Base-by-base conservation (phyloP, 371 early-diverging fungal genomes). In the Mortierella sp. region DNA sequence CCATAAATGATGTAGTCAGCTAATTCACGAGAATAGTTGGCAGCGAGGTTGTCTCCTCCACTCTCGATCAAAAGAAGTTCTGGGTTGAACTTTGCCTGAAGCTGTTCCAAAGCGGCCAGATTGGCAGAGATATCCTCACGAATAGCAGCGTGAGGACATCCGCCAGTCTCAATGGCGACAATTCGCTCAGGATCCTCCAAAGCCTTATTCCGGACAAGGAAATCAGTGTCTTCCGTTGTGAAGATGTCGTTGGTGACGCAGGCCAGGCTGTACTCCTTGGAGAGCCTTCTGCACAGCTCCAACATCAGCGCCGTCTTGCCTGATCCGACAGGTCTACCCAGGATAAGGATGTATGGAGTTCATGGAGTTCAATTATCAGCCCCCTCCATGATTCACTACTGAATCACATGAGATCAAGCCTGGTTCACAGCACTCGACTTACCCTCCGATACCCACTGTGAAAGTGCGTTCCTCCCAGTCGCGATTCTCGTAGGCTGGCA, bases 241-340 rank as follows among this genome's bases (percentile, higher is more conserved):
- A 94, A 94, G 60, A 94, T 94, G 71, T 94, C 94, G 63, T 94
- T 94, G 58, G 94, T 93, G 19, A 94, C 93, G 54, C 92, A 92
- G 19, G 93, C 96, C 53, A 97, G 82, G 60, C 89, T 90, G 84
- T 91, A 92, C 43, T 80, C 67, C 28, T 91, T 90, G 60, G 94
- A 91, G 42, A 96, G 86, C 16, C 86, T 78, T 54, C 87, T 90
- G 80, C 97, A 97, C 30, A 97, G 89, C 38, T 91, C 91, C 57
- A 95, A 84, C 94, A 96, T 92, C 70, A 97, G 83, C 3, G 97
- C 97, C 9, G 97, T 97, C 81, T 97, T 97, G 72, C 97, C 97
- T 21, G 93, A 92, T 42, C 97, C 97, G 10, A 96, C 96, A 43
- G 96, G 97, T 26, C 94, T 92, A 72, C 24, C 41, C 28, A 14